These are phyloP conservation scores for Chernovozyma aurita DNA, from an alignment of 1,139 yeast species.

Conservation along the genomic window DNA sequence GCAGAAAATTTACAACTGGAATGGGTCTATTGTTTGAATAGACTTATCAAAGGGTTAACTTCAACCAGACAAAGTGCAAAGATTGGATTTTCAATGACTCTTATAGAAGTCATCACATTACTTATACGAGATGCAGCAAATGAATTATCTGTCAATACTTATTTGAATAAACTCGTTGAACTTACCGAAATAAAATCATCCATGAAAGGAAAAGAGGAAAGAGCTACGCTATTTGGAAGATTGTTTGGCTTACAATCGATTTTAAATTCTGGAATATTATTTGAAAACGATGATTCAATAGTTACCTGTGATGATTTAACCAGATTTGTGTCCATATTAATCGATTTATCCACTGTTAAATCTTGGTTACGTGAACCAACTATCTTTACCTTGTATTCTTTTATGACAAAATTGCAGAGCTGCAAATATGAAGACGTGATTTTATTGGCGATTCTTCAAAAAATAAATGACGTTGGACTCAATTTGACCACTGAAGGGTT, in stretches of 20 bases:
- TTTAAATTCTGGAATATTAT: slow-evolving; percentile 52
- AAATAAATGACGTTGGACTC: slow-evolving; percentile 50
- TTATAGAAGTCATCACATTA: slow-evolving; percentile 67
- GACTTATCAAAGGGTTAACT: slow-evolving; percentile 76
- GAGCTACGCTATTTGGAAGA: slow-evolving; percentile 77
- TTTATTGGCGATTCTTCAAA: slow-evolving; percentile 28
- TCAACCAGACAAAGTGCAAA: slow-evolving; percentile 83
- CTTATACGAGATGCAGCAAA: slow-evolving; percentile 26
- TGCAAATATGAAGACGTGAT: slow-evolving; percentile 17
- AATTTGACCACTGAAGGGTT: slow-evolving; percentile 76
- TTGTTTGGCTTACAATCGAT: slow-evolving; percentile 81
- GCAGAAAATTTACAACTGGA: slow-evolving; percentile 47
- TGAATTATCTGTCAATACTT: slow-evolving; percentile 29
- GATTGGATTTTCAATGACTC: slow-evolving; percentile 83
- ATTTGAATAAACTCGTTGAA: slow-evolving; percentile 39
- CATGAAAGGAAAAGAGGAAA: slow-evolving; percentile 76
- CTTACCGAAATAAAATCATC: slow-evolving; percentile 43
- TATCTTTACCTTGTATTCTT: slow-evolving; percentile 62
- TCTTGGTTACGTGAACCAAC: slow-evolving; percentile 88
- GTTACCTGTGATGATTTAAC: slow-evolving; percentile 22
- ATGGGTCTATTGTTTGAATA: slow-evolving; percentile 76
- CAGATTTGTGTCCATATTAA: slow-evolving; percentile 39
- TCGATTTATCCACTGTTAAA: slow-evolving; percentile 61
- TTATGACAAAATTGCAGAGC: slow-evolving; percentile 18
- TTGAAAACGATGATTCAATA: slow-evolving; percentile 18